phyloP scores from a whole-genome alignment of 1,284 basidiomycete species.

The Trametes sp. region DNA sequence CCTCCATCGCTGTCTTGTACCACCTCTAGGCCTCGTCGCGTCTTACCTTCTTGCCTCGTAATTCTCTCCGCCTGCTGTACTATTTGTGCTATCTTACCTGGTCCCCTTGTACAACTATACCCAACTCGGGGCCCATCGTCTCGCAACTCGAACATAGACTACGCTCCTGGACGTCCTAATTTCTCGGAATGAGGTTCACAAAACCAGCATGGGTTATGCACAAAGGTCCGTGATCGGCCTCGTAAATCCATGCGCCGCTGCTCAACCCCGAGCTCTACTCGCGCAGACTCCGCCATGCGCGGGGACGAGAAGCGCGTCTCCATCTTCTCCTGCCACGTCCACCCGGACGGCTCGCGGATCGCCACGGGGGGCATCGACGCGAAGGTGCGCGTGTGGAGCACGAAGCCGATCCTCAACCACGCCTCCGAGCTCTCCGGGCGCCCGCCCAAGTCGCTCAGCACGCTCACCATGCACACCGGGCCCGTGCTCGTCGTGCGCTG shows the following conservation, averaged over 20 bases:
- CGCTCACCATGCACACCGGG: conserved; percentile 93
- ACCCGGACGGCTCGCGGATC: conserved; percentile 95
- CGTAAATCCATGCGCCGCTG: background rate
- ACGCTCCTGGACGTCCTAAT: background rate
- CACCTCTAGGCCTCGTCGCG: background rate
- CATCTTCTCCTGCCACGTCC: conserved; percentile 93
- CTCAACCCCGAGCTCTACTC: background rate
- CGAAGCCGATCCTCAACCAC: conserved; percentile 86
- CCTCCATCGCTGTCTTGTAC: conserved; percentile 1
- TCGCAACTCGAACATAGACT: background rate
- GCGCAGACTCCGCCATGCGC: conserved; percentile 37
- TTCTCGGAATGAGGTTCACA: conserved; percentile 67
- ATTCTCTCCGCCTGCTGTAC: background rate
- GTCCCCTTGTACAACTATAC: conserved; percentile 6
- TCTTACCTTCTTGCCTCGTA: background rate
- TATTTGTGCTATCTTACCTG: conserved; percentile 2
- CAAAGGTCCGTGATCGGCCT: conserved; percentile 54
- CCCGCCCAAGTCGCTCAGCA: conserved; percentile 89
- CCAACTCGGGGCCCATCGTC: background rate
- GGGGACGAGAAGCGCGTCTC: conserved; percentile 70
- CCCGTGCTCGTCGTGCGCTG: conserved; percentile 95
- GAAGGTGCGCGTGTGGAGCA: conserved; percentile 98
- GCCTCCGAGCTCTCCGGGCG: conserved; percentile 77
- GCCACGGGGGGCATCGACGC: conserved; percentile 96
- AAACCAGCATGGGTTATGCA: conserved; percentile 81